Conservation (phyloP, 306 rosid species). For the Cucurbita pepo region DNA sequence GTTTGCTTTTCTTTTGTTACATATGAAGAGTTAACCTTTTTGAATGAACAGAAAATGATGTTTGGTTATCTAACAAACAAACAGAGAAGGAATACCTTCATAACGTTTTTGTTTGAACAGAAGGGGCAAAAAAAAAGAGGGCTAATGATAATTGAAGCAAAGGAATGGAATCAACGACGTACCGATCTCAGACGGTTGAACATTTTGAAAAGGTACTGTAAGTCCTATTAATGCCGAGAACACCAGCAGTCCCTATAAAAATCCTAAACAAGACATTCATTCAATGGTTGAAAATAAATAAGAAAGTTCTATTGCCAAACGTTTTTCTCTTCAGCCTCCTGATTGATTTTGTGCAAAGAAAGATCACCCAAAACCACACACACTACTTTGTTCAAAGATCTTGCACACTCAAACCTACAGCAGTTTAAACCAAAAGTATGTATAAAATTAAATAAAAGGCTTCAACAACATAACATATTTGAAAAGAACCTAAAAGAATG, state of each 20-base stretch:
- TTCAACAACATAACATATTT: not conserved
- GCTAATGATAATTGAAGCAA: too few species aligned
- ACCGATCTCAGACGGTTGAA: not conserved
- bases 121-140: not conserved
- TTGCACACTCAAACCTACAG: constrained; percentile 74
- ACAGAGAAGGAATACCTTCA: too few species aligned
- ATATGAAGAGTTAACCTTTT: too few species aligned
- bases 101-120: too few species aligned
- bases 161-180: not conserved
- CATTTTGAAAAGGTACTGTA: not conserved
- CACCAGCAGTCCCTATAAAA: too few species aligned
- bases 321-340: not conserved
- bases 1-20: not conserved
- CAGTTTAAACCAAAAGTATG: not conserved
- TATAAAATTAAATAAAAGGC: not conserved
- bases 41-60: too few species aligned
- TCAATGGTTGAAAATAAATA: not conserved
- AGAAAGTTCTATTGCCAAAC: not conserved
- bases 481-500: not conserved
- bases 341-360: not conserved
- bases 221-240: not conserved
- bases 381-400: constrained; percentile 34
- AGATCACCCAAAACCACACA: not conserved
- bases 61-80: too few species aligned
- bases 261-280: not conserved